Percentiles rank a stretch among this genome's conserved stretches.
Conservation (phyloP, 768 basidiomycete species). For the Saitozyma podzolica region DNA sequence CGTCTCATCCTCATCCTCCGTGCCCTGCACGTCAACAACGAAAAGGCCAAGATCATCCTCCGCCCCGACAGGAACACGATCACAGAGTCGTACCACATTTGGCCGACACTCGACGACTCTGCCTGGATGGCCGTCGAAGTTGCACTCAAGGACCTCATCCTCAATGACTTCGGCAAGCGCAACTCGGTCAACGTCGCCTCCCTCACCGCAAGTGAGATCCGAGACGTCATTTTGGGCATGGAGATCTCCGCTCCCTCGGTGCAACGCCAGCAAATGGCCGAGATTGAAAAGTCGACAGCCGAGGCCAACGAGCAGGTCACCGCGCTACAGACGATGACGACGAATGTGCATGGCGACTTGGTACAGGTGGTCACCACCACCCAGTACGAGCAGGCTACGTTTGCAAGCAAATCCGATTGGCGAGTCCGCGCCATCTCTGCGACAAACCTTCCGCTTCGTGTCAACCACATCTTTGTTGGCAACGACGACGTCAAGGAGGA, state of each 20-base stretch:
- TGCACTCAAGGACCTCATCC: slow-evolving; percentile 94
- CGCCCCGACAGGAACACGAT: slow-evolving; percentile 96
- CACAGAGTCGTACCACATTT: slow-evolving; percentile 84
- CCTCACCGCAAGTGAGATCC: slow-evolving; percentile 90
- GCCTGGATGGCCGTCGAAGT: slow-evolving; percentile 99
- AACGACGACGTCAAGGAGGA: slow-evolving; percentile 99
- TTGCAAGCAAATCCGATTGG: slow-evolving; percentile 99
- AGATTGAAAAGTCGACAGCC: slow-evolving; percentile 84
- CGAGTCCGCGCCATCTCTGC: slow-evolving; percentile 97
- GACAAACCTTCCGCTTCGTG: slow-evolving; percentile 89
- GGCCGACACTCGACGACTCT: slow-evolving; percentile 88
- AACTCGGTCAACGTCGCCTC: slow-evolving; percentile 99
- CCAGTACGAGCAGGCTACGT: slow-evolving; percentile 98
- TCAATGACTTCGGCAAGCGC: slow-evolving; percentile 93
- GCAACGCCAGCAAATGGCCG: slow-evolving; percentile 99
- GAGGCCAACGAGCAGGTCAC: slow-evolving; percentile 95
- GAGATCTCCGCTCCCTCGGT: slow-evolving; percentile 66
- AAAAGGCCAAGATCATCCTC: slow-evolving; percentile 97
- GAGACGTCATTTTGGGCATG: slow-evolving; percentile 98
- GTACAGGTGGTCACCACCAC: slow-evolving; percentile 96
- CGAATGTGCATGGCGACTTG: slow-evolving; percentile 93
- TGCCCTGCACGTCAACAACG: slow-evolving; percentile 97
- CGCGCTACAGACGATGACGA: slow-evolving; percentile 94
- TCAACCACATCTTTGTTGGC: slow-evolving; percentile 98
- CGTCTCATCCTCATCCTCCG: slow-evolving; percentile 94